Base-by-base conservation (phyloP, 2,329 filamentous ascomycete genomes). In the Phaeosphaeria sp. region DNA sequence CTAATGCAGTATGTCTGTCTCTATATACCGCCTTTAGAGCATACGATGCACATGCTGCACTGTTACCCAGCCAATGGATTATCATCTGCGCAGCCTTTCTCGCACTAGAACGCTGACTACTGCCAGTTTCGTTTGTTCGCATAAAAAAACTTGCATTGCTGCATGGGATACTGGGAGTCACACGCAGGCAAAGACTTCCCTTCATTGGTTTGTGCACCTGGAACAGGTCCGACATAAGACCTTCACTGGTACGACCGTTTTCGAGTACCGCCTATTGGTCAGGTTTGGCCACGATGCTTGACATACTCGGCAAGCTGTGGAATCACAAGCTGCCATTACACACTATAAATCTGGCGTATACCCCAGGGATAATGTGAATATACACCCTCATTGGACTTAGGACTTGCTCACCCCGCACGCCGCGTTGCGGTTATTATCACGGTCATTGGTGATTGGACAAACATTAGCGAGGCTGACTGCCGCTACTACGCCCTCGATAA, bases 381-480 rank as follows among this genome's bases (percentile, higher is more conserved):
- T 36, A 13, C 30, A 13, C 15, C 30, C 11, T 7, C 30, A 13
- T 13, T 36, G 30, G 30, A 13, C 30, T 13, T 7, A 36, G 11
- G 30, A 7, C 15, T 13, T 43, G 21, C 20, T 39, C 49, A 39
- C 21, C 49, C 42, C 39, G 39, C 27, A 2, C 21, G n/a, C 20
- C 39, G 21, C 49, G 39, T 36, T 49, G 46, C 46, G 24, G 46
- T 24, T 27, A 51, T 43, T 51, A 43, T 51, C 43, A 39, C 49
- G 43, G 49, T 11, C 15, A 21, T 17, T 17, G 18, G 36, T 51
- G 39, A 51, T 51, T 51, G 49, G 49, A 11, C 49, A n/a, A 51
- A 9, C 36, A 17, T 27, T 22, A 21, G 36, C 21, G 18, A 49
- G 25, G 48, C 48, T 40, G 2, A 47, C 21, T 15, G 4, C 2